Evolutionary conservation across 192 early-diverging fungal genomes (phyloP).

Genomic region (Phycomyces nitens): DNA sequence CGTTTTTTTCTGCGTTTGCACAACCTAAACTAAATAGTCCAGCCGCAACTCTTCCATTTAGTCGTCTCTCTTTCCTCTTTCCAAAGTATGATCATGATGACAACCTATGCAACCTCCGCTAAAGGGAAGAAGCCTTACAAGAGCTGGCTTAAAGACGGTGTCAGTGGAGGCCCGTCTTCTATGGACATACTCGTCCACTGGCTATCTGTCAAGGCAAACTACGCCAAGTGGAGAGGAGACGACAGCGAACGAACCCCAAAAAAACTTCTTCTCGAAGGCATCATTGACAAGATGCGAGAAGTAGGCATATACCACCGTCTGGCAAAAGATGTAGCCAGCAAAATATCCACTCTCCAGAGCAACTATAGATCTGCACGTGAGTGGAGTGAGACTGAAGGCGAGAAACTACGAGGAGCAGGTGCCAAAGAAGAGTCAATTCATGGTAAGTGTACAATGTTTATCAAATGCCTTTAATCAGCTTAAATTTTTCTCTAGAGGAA

Average conservation of each 20-base stretch:
- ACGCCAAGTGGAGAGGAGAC: conserved; percentile 31
- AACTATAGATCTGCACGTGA: conserved; percentile 31
- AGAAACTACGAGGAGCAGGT: conserved; percentile 21
- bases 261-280: conserved; percentile 23
- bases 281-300: conserved; percentile 31
- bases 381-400: conserved; percentile 31
- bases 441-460: conserved; percentile 17
- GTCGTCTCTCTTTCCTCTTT: neutral
- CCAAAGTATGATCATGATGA: conserved; percentile 27
- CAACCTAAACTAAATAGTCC: neutral
- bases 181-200: conserved; percentile 30
- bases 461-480: neutral
- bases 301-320: conserved; percentile 27
- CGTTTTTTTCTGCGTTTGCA: neutral
- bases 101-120: conserved; percentile 18
- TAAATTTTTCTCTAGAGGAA: conserved; percentile 23
- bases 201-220: conserved; percentile 29
- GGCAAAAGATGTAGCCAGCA: conserved; percentile 28
- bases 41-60: neutral
- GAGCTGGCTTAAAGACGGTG: conserved; percentile 31
- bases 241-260: conserved; percentile 30
- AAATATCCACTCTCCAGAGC: conserved; percentile 30
- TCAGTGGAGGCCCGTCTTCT: conserved; percentile 27
- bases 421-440: conserved; percentile 23
- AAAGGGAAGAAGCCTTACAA: conserved; percentile 33